Base-by-base conservation (phyloP, 371 early-diverging fungal genomes). In the Chytridiales sp. region DNA sequence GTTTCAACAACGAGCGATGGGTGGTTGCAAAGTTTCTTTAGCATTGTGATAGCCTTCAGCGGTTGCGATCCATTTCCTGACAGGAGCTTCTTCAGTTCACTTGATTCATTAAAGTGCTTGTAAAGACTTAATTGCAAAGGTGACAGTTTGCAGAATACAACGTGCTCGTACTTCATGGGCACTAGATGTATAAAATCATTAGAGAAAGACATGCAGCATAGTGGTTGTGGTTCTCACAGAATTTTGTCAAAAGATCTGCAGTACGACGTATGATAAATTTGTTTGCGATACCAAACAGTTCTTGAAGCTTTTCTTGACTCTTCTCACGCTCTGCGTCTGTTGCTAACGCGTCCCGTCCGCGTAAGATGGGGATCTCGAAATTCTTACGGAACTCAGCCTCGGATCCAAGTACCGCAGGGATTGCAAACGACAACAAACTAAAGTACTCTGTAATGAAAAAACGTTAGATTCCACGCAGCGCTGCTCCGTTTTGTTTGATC, bases 11-110 rank as follows among this genome's bases (percentile, higher is more conserved):
- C 66, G 5, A 97, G 72, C 1, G 85, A 79, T 0, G 98, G 97
- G 64, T 96, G 96, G 60, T 97, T 97, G 75, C 93, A 93, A 4
- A 97, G 74, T 59, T 97, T 97, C 71, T 96, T 95, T 44, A 97
- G 77, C 26, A 89, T 74, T 15, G 89, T 94, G 50, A 97, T 95
- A 0, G 94, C 92, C 70, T 92, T 86, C 26, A 94, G 75, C 8
- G 92, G 86, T 41, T 73, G 72, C 13, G 68, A 70, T 11, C 71
- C 74, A 1, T 36, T 49, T 4, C 73, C 75, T 21, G 65, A 47
- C 24, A 67, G 56, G 79, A 59, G 81, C 74, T 47, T 74, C 59
- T 88, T 88, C 44, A 93, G 87, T 46, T 85, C 91, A 31, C 89
- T 83, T 0, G 94, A 90, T 27, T 83, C 82, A 31, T 87, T 62